Percentiles rank a stretch among this genome's conserved stretches.
Evolutionary conservation across 768 basidiomycete species (phyloP).

Genomic region (Gymnopilus dilepis): DNA sequence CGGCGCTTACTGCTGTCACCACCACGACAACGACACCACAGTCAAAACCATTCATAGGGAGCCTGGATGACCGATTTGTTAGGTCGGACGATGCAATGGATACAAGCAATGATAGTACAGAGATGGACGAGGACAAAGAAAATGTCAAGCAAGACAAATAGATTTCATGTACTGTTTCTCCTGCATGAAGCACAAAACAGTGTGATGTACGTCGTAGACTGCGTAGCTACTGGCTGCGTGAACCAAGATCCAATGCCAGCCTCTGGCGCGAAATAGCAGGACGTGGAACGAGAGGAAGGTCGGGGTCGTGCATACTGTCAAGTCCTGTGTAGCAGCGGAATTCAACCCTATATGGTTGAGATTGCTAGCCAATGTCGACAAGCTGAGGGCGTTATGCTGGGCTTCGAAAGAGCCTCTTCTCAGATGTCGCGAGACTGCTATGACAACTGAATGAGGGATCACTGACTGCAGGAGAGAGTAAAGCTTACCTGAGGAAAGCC

Average conservation of each 20-base stretch:
- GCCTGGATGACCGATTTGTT: constrained; percentile 68
- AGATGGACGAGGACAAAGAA: constrained; percentile 63
- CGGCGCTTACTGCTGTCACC: constrained; percentile 70
- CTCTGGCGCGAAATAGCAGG: too few species aligned
- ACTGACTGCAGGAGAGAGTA: too few species aligned
- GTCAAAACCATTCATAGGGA: constrained; percentile 56
- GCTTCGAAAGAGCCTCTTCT: too few species aligned
- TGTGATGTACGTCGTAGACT: not conserved
- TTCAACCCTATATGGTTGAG: too few species aligned
- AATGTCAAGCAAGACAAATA: constrained; percentile 38
- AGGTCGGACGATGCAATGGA: constrained; percentile 47
- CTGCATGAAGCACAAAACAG: not conserved
- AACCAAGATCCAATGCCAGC: not conserved
- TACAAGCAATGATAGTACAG: constrained; percentile 42
- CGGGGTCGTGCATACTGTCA: too few species aligned
- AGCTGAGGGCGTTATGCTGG: too few species aligned
- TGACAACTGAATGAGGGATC: too few species aligned
- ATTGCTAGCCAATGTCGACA: too few species aligned
- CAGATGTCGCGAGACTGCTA: too few species aligned
- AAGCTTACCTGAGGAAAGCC: not conserved
- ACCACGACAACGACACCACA: constrained; percentile 35
- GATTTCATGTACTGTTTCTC: not conserved
- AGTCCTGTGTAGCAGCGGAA: too few species aligned
- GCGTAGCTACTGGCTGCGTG: not conserved
- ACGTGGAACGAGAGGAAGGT: too few species aligned